Evolutionary conservation across 768 basidiomycete species (phyloP).

Genomic region (Suillus americanus): DNA sequence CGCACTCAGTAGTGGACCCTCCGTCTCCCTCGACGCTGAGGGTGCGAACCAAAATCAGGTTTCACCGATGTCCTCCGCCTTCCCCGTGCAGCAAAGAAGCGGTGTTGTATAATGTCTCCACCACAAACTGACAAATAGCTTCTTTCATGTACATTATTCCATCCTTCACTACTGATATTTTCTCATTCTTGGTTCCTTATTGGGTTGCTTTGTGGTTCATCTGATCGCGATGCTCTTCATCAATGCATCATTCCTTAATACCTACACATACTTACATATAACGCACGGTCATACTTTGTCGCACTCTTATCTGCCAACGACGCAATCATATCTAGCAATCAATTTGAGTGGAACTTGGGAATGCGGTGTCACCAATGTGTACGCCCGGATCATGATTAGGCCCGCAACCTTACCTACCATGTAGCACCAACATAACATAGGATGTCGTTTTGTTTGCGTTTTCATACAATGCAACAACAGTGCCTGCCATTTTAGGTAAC

Average conservation of each 20-base stretch:
- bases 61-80: conserved; percentile 84
- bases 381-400: not conserved
- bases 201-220: conserved; percentile 17
- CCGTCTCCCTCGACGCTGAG: conserved; percentile 34
- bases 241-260: conserved; percentile 3
- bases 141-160: conserved; percentile 22
- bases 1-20: conserved; percentile 28
- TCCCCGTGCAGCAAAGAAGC: conserved; percentile 44
- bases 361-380: not conserved
- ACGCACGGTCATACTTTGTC: conserved; percentile 5
- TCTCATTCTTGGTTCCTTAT: conserved; percentile 24
- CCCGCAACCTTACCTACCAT: not conserved
- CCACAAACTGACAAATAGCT: not conserved
- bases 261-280: conserved; percentile 4
- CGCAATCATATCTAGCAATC: not conserved
- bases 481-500: not conserved
- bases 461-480: too few species aligned
- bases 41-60: conserved; percentile 47
- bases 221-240: conserved; percentile 17
- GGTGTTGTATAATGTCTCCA: conserved; percentile 17
- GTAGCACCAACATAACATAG: too few species aligned
- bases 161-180: conserved; percentile 13
- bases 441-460: too few species aligned
- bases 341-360: not conserved
- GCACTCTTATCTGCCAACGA: not conserved